These are phyloP conservation scores for Monilinia polystroma DNA, from an alignment of 2,329 filamentous ascomycete genomes.

Conservation along the genomic window DNA sequence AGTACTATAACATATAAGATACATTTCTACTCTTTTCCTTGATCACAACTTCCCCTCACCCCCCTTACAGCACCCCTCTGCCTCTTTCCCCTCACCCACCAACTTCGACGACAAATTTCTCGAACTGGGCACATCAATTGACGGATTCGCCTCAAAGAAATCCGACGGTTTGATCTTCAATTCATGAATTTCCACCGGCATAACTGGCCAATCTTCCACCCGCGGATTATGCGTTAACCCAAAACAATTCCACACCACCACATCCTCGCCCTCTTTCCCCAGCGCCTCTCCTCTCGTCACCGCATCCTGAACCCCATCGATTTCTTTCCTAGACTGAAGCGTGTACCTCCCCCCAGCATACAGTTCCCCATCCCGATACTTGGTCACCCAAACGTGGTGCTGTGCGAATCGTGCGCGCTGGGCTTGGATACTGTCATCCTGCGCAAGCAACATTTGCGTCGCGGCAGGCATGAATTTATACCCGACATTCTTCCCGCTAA, in stretches of 20 bases:
- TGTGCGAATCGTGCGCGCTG: conserved; percentile 85
- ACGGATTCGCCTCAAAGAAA: conserved; percentile 52
- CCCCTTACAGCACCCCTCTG: background rate
- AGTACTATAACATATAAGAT: background rate
- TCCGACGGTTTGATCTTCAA: conserved; percentile 54
- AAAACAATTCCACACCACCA: conserved; percentile 91
- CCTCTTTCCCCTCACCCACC: background rate
- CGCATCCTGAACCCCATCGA: conserved; percentile 54
- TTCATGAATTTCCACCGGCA: conserved; percentile 75
- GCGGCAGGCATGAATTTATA: conserved; percentile 89
- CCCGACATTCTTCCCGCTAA: conserved; percentile 76
- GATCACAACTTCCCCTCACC: background rate
- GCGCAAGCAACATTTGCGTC: conserved; percentile 75
- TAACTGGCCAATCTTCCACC: conserved; percentile 87
- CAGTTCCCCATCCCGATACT: conserved; percentile 59
- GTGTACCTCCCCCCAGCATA: conserved; percentile 41
- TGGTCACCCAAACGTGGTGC: conserved; percentile 85
- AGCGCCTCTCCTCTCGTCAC: conserved; percentile 84
- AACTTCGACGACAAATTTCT: conserved; percentile 10
- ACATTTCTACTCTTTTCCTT: background rate
- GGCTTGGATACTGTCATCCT: conserved; percentile 80
- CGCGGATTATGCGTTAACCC: conserved; percentile 85
- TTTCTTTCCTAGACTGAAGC: conserved; percentile 37
- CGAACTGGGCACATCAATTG: conserved; percentile 45
- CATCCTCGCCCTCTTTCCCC: conserved; percentile 68